A percentile compares a stretch with the other conserved stretches of the same genome.
Evolutionary conservation across 805 yeast genomes (phyloP).

Genomic region (Metschnikowia henanensis): DNA sequence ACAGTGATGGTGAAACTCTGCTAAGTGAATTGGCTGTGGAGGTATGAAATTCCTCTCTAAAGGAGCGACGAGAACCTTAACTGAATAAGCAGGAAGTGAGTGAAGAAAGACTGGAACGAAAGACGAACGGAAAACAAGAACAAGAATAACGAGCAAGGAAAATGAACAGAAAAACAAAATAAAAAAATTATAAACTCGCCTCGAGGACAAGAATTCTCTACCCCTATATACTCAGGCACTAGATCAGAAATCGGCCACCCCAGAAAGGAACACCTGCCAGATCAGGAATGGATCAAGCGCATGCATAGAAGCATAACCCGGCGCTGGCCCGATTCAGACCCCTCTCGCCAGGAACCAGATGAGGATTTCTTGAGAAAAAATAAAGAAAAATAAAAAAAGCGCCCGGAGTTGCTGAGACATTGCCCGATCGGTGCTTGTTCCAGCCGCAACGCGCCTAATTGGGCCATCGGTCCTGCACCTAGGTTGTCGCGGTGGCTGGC

Average conservation of each 20-base stretch:
- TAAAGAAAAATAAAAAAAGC: neutral
- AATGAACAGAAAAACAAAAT: neutral
- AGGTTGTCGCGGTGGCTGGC: constrained; percentile 6
- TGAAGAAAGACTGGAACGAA: neutral
- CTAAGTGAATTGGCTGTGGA: too few relatives aligned
- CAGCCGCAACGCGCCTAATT: constrained; percentile 9
- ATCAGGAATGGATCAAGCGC: constrained; percentile 7
- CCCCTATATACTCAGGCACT: neutral
- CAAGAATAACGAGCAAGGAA: too few relatives aligned
- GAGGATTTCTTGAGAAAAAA: neutral
- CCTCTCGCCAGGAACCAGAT: neutral
- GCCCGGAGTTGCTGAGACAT: neutral
- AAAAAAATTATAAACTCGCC: too few relatives aligned
- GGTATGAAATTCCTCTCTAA: too few relatives aligned
- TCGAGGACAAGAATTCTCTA: neutral
- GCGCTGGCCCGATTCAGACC: constrained; percentile 5
- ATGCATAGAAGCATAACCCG: constrained; percentile 6
- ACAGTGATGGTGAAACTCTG: too few relatives aligned
- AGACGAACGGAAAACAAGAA: neutral
- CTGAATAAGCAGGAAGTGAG: too few relatives aligned
- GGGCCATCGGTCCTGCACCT: neutral
- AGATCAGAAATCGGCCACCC: neutral
- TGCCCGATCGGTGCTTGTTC: constrained; percentile 6
- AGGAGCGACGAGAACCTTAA: too few relatives aligned
- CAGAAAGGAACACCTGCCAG: neutral